phyloP scores from a whole-genome alignment of 2,329 filamentous ascomycete genomes.

The Geoglossum cookeanum region DNA sequence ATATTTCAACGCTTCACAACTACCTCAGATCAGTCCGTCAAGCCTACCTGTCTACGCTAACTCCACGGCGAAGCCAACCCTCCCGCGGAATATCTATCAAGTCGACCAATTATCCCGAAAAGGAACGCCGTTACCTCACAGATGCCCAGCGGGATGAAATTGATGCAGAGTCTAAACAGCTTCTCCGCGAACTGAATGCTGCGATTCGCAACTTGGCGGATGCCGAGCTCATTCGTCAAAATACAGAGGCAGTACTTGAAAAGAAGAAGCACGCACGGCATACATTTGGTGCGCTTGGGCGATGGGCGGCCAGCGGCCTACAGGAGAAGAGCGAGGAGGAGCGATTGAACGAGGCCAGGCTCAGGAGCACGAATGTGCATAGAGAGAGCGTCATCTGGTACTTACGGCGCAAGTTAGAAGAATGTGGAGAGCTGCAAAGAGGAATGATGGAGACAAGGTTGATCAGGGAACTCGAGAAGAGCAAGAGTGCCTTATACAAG shows the following conservation, averaged over 20 bases:
- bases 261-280: constrained; percentile 45
- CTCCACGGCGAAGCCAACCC: constrained; percentile 32
- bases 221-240: constrained; percentile 63
- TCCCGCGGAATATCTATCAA: constrained; percentile 14
- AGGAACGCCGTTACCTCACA: constrained; percentile 41
- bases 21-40: constrained; percentile 73
- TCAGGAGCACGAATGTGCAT: constrained; percentile 47
- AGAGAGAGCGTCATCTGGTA: constrained; percentile 74
- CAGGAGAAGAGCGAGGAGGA: constrained; percentile 46
- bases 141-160: constrained; percentile 72
- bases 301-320: constrained; percentile 38
- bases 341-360: constrained; percentile 47
- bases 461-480: constrained; percentile 72
- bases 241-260: constrained; percentile 52
- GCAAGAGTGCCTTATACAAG: constrained; percentile 66
- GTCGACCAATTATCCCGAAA: constrained; percentile 25
- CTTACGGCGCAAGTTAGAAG: constrained; percentile 54
- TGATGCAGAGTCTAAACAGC: constrained; percentile 67
- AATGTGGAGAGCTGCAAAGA: constrained; percentile 59
- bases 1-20: constrained; percentile 59
- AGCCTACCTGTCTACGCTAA: constrained; percentile 70
- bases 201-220: constrained; percentile 64
- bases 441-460: constrained; percentile 86
- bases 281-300: constrained; percentile 48
- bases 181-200: constrained; percentile 68